Conservation (phyloP, 306 rosid genomes). For the Prosopis cineraria region DNA sequence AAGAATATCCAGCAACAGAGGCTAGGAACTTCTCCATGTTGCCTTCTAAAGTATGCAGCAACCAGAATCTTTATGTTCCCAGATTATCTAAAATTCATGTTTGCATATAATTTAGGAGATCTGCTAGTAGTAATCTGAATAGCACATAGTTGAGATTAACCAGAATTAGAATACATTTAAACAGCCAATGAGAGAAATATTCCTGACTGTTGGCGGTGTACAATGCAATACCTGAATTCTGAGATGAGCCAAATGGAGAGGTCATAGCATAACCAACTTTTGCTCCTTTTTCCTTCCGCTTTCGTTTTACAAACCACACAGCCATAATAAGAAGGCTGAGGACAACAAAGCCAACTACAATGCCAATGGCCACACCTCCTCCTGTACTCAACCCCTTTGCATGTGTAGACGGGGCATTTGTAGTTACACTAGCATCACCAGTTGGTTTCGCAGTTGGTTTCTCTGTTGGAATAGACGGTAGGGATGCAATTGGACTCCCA, state of each 20-base stretch:
- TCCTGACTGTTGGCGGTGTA: constrained; percentile 21
- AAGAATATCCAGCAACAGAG: constrained; percentile 19
- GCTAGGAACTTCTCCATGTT: background rate
- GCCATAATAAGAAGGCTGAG: constrained; percentile 73
- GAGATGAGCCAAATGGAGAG: constrained; percentile 88
- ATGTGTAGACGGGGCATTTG: constrained; percentile 36
- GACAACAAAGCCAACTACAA: constrained; percentile 63
- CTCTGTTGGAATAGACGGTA: constrained; percentile 60
- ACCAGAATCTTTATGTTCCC: constrained; percentile 16
- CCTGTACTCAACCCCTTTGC: constrained; percentile 52
- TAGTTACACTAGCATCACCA: constrained; percentile 27
- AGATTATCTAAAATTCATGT: constrained; percentile 17
- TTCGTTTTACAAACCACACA: constrained; percentile 68
- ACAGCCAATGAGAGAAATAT: constrained; percentile 5
- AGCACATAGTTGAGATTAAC: constrained; percentile 1
- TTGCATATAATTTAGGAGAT: constrained; percentile 5
- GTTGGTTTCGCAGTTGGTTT: constrained; percentile 67
- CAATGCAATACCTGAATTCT: constrained; percentile 81
- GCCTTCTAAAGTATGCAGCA: constrained; percentile 1
- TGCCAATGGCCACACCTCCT: constrained; percentile 69
- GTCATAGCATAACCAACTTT: constrained; percentile 52
- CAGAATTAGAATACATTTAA: constrained; percentile 28
- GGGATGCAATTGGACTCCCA: constrained; percentile 32
- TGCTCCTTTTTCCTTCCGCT: constrained; percentile 51
- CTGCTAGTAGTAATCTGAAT: background rate